Conservation (phyloP, 306 rosid genomes). For the Quercus rubra region DNA sequence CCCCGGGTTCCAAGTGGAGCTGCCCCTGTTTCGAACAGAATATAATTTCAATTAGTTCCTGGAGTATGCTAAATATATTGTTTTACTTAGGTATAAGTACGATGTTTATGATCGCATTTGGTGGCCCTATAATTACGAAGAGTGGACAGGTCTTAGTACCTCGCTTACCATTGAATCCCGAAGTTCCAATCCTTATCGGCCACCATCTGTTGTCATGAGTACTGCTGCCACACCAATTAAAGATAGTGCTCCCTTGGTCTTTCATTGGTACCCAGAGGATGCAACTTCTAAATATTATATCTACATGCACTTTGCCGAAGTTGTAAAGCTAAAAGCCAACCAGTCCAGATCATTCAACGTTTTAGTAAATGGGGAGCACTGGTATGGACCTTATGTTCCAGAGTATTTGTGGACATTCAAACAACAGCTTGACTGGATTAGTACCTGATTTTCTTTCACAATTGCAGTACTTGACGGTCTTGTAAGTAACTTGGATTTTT, state of each 20-base stretch:
- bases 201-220: slow-evolving; percentile 31
- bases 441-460: slow-evolving; percentile 38
- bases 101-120: slow-evolving; percentile 42
- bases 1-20: too few species aligned
- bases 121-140: neutral
- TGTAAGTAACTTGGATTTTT: slow-evolving; percentile 34
- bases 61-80: too few species aligned
- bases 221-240: slow-evolving; percentile 27
- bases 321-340: slow-evolving; percentile 12
- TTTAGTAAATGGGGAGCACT: neutral
- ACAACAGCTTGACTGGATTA: slow-evolving; percentile 40
- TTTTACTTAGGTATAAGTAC: slow-evolving; percentile 26
- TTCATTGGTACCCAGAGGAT: neutral
- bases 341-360: slow-evolving; percentile 30
- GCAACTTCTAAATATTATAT: neutral
- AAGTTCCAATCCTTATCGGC: neutral
- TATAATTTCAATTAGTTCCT: too few species aligned
- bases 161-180: neutral
- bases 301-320: slow-evolving; percentile 30
- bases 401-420: neutral
- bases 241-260: neutral
- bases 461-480: slow-evolving; percentile 18
- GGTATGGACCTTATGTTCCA: slow-evolving; percentile 9
- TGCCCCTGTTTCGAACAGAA: too few species aligned
- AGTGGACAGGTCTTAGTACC: slow-evolving; percentile 11